Conservation (phyloP, 169 alveolate genomes). For the Eimeria brunetti region DNA sequence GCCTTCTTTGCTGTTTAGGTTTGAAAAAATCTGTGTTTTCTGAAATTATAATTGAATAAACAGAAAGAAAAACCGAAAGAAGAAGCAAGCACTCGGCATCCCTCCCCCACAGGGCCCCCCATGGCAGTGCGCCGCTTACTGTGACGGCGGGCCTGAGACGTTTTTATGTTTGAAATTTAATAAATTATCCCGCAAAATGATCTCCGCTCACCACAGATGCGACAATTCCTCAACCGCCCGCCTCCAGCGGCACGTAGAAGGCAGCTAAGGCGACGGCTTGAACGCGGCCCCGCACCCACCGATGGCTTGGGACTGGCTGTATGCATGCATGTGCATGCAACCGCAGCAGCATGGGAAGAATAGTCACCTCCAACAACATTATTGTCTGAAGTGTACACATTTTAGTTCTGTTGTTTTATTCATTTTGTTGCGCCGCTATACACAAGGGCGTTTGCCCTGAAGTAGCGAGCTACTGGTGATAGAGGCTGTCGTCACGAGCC, state of each 20-base stretch:
- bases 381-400: not conserved
- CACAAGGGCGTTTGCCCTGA: not conserved
- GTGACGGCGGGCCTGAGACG: conserved; percentile 32
- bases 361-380: not conserved
- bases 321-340: conserved; percentile 15
- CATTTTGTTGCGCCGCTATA: not conserved
- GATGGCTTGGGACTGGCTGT: not conserved
- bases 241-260: not conserved
- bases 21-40: not conserved
- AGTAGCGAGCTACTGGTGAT: not conserved
- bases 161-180: not conserved
- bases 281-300: conserved; percentile 21
- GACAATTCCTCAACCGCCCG: not conserved
- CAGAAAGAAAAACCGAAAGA: not conserved
- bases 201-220: conserved; percentile 33
- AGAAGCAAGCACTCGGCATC: not conserved
- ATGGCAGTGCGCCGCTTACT: not conserved
- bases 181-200: conserved; percentile 31
- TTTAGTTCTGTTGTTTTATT: not conserved
- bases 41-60: not conserved
- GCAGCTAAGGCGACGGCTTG: not conserved
- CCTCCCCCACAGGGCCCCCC: conserved; percentile 60
- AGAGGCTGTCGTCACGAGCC: not conserved
- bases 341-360: not conserved
- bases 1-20: not conserved